Evolutionary conservation across 2,329 filamentous ascomycete genomes (phyloP), one percentile per base, ranked within the genome.

Genomic region (Thelonectria rubi): DNA sequence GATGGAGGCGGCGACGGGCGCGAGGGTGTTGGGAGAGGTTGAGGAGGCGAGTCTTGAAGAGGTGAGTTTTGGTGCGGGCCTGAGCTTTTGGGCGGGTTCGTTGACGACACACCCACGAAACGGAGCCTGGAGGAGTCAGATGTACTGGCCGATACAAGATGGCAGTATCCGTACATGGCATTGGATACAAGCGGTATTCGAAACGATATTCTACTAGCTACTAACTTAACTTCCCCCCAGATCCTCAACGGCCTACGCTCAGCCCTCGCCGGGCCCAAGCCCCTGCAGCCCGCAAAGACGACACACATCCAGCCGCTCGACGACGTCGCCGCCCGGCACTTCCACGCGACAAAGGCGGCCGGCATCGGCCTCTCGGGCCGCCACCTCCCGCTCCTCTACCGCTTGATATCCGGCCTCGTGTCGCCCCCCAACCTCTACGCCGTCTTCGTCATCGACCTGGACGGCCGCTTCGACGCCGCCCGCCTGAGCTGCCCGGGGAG

Each of bases 21-120:
- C 77, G 43, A 73, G 81, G 60, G 57, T 88, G 57, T 73, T 90
- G 49, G 78, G 75, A 3, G 85, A 88, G 69, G 76, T 88, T 52
- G 84, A 86, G 68, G 83, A 86, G 73, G 78, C 76, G 62, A 87
- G 78, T 72, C 76, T 89, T 42, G 85, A 89, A 71, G 83, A 88
- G 81, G 87, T 89, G 71, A 77, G 79, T 76, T 60, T 42, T 55
- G 21, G 62, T n/a, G n/a, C 53, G 55, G 63, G 60, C 52, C 54
- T 58, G 49, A 63, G 55, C 52, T 50, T 63, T 64, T 63, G 53
- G 30, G 12, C 52, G 32, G 12, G 60, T 57, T 57, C 32, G 21
- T 18, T 42, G 43, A 11, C 50, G 47, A 37, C 51, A 37, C 51
- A 55, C 30, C 52, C 21, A 12, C 40, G 34, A 10, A 10, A 37